Evolutionary conservation across 179 eudicot species (phyloP).

Genomic region (Corrigiola litoralis): DNA sequence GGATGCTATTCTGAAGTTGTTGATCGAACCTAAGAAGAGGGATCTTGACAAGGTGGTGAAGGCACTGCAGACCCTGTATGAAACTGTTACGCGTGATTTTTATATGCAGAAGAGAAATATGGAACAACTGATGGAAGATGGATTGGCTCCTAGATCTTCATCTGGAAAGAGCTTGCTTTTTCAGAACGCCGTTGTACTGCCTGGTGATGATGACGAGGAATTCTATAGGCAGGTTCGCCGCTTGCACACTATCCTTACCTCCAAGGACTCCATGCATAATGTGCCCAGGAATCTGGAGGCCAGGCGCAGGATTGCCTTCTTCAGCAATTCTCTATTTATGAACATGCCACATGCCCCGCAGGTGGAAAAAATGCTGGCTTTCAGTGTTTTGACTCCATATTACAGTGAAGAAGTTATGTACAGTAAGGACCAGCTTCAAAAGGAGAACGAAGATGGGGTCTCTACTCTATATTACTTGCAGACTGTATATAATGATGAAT

Average conservation of each 20-base stretch:
- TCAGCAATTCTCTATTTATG: constrained; percentile 94
- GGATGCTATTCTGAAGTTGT: constrained; percentile 49
- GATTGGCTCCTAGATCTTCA: constrained; percentile 58
- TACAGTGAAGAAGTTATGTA: constrained; percentile 85
- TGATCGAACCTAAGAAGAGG: constrained; percentile 43
- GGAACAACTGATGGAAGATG: constrained; percentile 72
- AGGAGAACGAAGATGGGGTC: constrained; percentile 91
- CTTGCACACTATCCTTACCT: constrained; percentile 70
- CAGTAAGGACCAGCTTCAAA: constrained; percentile 77
- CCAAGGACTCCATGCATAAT: constrained; percentile 82
- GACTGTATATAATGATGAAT: constrained; percentile 83
- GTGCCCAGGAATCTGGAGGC: constrained; percentile 88
- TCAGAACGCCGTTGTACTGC: constrained; percentile 75
- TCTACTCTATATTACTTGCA: constrained; percentile 83
- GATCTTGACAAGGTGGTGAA: constrained; percentile 65
- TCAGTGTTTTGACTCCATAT: constrained; percentile 91
- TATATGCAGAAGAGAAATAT: constrained; percentile 47
- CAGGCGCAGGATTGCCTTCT: constrained; percentile 84
- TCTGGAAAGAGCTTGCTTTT: constrained; percentile 55
- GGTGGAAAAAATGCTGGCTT: constrained; percentile 91
- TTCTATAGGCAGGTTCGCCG: constrained; percentile 83
- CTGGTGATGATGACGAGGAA: constrained; percentile 45
- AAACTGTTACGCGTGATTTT: constrained; percentile 67
- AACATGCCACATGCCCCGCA: constrained; percentile 97
- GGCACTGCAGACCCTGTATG: constrained; percentile 80